Evolutionary conservation across 140 eudicot genomes (phyloP).

Genomic region (Cichorium intybus): DNA sequence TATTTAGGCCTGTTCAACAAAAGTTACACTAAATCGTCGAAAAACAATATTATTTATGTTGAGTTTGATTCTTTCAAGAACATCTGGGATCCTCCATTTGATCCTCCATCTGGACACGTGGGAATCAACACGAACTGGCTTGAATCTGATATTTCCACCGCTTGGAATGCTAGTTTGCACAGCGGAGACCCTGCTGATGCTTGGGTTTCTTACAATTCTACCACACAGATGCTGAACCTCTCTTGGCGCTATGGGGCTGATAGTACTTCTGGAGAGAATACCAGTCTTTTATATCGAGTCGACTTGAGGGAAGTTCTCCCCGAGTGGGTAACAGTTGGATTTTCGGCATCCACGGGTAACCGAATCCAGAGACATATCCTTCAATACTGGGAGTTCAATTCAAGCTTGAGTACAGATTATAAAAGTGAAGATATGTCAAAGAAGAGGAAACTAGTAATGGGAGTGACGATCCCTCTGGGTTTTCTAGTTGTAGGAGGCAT

Average conservation of each 20-base stretch:
- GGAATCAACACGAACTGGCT: constrained; percentile 46
- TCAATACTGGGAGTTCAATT: constrained; percentile 44
- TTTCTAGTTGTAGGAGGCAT: constrained; percentile 4
- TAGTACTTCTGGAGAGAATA: not conserved
- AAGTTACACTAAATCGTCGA: constrained; percentile 1
- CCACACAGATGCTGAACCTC: constrained; percentile 27
- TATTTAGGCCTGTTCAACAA: constrained; percentile 44
- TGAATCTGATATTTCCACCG: constrained; percentile 6
- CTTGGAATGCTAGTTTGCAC: constrained; percentile 45
- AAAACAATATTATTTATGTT: constrained; percentile 23
- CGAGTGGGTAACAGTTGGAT: constrained; percentile 35
- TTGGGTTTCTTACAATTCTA: constrained; percentile 38
- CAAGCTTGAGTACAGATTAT: constrained; percentile 15
- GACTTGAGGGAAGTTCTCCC: constrained; percentile 36
- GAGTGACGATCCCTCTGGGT: constrained; percentile 12
- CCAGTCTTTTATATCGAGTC: constrained; percentile 22
- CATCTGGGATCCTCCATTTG: constrained; percentile 38
- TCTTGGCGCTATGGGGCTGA: constrained; percentile 19
- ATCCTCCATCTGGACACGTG: constrained; percentile 43
- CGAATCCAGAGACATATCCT: constrained; percentile 18
- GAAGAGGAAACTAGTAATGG: constrained; percentile 18
- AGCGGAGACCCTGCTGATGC: constrained; percentile 31
- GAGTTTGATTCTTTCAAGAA: constrained; percentile 45
- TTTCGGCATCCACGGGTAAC: constrained; percentile 47
- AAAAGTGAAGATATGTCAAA: not conserved